Percentiles rank a stretch among this genome's conserved stretches.
phyloP scores from a whole-genome alignment of 495 filamentous ascomycete genomes.

The Aspergillus diversus region DNA sequence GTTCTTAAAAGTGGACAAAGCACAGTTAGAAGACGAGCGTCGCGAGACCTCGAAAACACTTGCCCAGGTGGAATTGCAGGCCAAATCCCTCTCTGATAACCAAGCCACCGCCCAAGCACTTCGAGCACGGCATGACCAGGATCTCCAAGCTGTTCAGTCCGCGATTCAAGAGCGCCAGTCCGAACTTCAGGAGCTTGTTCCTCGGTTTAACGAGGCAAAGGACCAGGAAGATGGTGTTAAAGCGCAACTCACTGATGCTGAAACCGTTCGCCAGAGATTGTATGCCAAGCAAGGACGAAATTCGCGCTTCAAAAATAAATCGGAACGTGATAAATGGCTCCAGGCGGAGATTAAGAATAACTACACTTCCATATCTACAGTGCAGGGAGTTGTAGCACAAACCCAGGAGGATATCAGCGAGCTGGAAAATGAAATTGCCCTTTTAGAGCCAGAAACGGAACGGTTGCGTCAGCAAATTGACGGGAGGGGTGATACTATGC shows the following conservation, averaged over 20 bases:
- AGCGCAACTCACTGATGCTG: constrained; percentile 71
- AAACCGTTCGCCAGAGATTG: constrained; percentile 75
- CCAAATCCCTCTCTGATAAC: constrained; percentile 78
- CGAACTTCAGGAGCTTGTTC: constrained; percentile 72
- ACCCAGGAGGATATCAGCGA: constrained; percentile 83
- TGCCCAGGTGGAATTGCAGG: constrained; percentile 83
- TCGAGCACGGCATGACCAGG: constrained; percentile 67
- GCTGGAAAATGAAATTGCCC: constrained; percentile 69
- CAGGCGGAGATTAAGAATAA: constrained; percentile 81
- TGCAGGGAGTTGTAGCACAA: constrained; percentile 79
- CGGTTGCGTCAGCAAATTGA: constrained; percentile 74
- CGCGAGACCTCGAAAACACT: constrained; percentile 73
- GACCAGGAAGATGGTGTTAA: constrained; percentile 71
- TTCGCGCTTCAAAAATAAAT: constrained; percentile 83
- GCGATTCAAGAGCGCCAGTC: constrained; percentile 77
- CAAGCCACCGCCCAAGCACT: constrained; percentile 77
- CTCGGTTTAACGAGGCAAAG: constrained; percentile 74
- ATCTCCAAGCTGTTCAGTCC: constrained; percentile 70
- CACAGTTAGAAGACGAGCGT: constrained; percentile 86
- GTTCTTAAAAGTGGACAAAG: constrained; percentile 83
- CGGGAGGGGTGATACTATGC: constrained; percentile 73
- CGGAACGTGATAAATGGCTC: constrained; percentile 83
- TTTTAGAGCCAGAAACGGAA: constrained; percentile 72
- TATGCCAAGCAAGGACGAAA: constrained; percentile 95
- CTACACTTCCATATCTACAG: constrained; percentile 70